Evolutionary conservation across 148 eudicot species (phyloP), one percentile per base, ranked within the genome.

Genomic region (Beta vulgaris): DNA sequence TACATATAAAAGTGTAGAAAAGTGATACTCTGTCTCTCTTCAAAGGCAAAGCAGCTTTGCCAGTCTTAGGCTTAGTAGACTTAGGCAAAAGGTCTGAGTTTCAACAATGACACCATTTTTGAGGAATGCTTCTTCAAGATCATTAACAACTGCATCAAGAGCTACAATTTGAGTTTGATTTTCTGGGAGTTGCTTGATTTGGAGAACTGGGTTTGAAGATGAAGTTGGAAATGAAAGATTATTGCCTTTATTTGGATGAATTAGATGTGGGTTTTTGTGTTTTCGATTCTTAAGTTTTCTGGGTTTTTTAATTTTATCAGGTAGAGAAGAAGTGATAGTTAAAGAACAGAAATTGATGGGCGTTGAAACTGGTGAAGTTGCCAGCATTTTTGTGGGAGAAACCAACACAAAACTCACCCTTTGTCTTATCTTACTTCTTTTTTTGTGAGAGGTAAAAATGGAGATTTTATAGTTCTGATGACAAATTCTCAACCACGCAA

Each of bases 91-190:
- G 12, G 87, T 87, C n/a, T 86, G 86, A 11, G 93, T 78, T 68
- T 89, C 89, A 28, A 86, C 81, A 19, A 61, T 23, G 5, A 91
- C 68, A 29, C 93, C 93, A 14, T 83, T 83, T 53, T 86, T 78
- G 5, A 78, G 63, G 1, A 88, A 79, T 28, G 93, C 70, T 78
- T 94, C 65, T 82, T 94, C 96, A 62, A 94, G 84, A 31, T 94
- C 81, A n/a, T 73, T 51, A 46, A 94, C 66, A 29, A 90, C 83
- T 6, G 79, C 55, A 12, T 87, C 79, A 63, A 94, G 97, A 68
- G 98, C 93, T 67, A 90, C 80, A 68, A 94, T 79, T 75, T 83
- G 83, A 0, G 93, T 82, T 60, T 69, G 76, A 57, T 82, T 57
- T 49, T 66, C 68, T 43, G 81, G 83, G 32, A 71, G 77, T 67